Evolutionary conservation across 148 eudicot genomes (phyloP).

Genomic region (Talinum fruticosum): DNA sequence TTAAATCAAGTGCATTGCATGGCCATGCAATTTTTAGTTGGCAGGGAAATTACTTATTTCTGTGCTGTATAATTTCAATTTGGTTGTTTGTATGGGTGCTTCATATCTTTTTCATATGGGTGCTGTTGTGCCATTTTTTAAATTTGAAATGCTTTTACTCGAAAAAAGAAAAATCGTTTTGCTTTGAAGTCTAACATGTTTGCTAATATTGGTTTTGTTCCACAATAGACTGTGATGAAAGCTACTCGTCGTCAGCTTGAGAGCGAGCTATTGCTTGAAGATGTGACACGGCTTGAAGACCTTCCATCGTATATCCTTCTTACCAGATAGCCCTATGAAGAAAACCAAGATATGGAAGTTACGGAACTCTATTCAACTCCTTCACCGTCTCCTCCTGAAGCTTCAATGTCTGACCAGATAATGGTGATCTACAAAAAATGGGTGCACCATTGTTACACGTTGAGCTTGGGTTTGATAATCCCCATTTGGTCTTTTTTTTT

Average conservation of each 20-base stretch:
- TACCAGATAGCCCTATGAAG: slow-evolving; percentile 32
- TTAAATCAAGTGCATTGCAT: no score
- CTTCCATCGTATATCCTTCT: slow-evolving; percentile 79
- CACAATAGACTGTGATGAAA: slow-evolving; percentile 83
- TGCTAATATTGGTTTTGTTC: slow-evolving; percentile 16
- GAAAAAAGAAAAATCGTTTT: no score
- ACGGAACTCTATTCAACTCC: neutral
- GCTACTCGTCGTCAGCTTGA: slow-evolving; percentile 91
- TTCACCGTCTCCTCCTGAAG: slow-evolving; percentile 14
- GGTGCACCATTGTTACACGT: slow-evolving; percentile 13
- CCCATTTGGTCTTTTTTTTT: slow-evolving; percentile 6
- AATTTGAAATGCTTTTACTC: no score
- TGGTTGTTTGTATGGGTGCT: no score
- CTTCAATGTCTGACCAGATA: slow-evolving; percentile 16
- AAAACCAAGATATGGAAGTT: slow-evolving; percentile 6
- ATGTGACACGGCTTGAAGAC: slow-evolving; percentile 71
- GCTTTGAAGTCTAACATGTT: neutral
- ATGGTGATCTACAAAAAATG: slow-evolving; percentile 12
- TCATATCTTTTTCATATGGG: no score
- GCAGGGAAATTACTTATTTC: no score
- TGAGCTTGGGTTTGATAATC: slow-evolving; percentile 3
- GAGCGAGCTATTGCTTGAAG: slow-evolving; percentile 75
- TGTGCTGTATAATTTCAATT: no score
- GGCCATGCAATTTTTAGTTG: no score
- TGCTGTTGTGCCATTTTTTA: no score